These are phyloP conservation scores for Rosellinia necatrix DNA, from an alignment of 2,329 filamentous ascomycete species.

Conservation along the genomic window DNA sequence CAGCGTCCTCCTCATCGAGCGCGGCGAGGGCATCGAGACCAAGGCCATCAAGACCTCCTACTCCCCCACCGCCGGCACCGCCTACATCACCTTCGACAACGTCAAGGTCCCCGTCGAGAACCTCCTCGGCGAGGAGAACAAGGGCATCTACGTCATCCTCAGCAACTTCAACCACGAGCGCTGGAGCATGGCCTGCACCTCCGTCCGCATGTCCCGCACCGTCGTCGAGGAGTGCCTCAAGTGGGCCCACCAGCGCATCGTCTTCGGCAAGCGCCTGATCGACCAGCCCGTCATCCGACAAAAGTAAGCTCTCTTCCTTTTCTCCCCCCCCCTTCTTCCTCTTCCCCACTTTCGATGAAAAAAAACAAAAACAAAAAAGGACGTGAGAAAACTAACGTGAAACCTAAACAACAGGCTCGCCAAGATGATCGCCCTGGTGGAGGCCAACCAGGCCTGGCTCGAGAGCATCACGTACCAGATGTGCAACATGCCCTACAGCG, in stretches of 20 bases:
- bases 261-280: constrained; percentile 81
- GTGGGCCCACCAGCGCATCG: constrained; percentile 84
- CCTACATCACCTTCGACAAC: constrained; percentile 82
- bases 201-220: constrained; percentile 67
- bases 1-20: constrained; percentile 75
- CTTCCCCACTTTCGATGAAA: background rate
- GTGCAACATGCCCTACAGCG: constrained; percentile 79
- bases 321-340: background rate
- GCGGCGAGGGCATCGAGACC: constrained; percentile 75
- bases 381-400: too few species aligned
- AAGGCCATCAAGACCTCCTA: constrained; percentile 81
- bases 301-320: constrained; percentile 57
- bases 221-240: constrained; percentile 85
- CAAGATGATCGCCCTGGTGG: constrained; percentile 82
- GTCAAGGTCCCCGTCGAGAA: constrained; percentile 83
- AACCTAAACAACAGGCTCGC: constrained; percentile 74
- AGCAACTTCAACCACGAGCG: constrained; percentile 90
- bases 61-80: constrained; percentile 76
- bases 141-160: constrained; percentile 83
- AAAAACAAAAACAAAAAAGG: too few species aligned
- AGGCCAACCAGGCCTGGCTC: constrained; percentile 85
- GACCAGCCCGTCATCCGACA: constrained; percentile 82
- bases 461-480: constrained; percentile 87
- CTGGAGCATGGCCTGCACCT: constrained; percentile 73
- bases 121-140: constrained; percentile 80